Percentiles rank a stretch among this genome's conserved stretches.
These are phyloP conservation scores for Ashbya aceris DNA, from an alignment of 1,139 yeast genomes.

Conservation along the genomic window DNA sequence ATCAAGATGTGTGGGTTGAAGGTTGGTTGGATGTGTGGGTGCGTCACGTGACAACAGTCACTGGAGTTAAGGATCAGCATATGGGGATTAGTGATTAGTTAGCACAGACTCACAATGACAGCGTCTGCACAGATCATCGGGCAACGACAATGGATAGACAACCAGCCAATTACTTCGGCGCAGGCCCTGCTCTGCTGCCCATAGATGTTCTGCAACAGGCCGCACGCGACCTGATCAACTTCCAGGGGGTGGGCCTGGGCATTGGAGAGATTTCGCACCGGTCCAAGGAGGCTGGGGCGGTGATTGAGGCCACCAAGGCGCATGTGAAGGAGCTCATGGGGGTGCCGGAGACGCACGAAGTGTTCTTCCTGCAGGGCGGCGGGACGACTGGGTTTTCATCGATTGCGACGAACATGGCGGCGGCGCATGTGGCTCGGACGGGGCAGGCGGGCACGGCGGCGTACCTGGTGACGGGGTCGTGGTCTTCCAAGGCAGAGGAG, in stretches of 20 bases:
- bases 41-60: not conserved
- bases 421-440: conserved; percentile 55
- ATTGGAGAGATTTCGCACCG: conserved; percentile 95
- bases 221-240: conserved; percentile 69
- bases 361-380: conserved; percentile 93
- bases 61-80: not conserved
- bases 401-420: conserved; percentile 72
- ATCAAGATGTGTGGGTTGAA: conserved; percentile 3
- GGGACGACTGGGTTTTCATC: conserved; percentile 94
- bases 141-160: conserved; percentile 44
- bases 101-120: too few relatives aligned
- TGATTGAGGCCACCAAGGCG: conserved; percentile 68
- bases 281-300: conserved; percentile 67
- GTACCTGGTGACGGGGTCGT: conserved; percentile 82
- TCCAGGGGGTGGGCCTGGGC: conserved; percentile 64
- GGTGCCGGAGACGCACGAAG: conserved; percentile 89
- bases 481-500: conserved; percentile 83
- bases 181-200: conserved; percentile 94
- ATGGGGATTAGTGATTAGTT: not conserved
- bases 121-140: not conserved
- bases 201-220: conserved; percentile 78
- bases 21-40: not conserved
- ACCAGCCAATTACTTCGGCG: conserved; percentile 84
- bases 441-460: conserved; percentile 75
- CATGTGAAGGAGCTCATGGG: conserved; percentile 52